Evolutionary conservation across 1,284 basidiomycete genomes (phyloP).

Genomic region (Melampsora larici-populina): DNA sequence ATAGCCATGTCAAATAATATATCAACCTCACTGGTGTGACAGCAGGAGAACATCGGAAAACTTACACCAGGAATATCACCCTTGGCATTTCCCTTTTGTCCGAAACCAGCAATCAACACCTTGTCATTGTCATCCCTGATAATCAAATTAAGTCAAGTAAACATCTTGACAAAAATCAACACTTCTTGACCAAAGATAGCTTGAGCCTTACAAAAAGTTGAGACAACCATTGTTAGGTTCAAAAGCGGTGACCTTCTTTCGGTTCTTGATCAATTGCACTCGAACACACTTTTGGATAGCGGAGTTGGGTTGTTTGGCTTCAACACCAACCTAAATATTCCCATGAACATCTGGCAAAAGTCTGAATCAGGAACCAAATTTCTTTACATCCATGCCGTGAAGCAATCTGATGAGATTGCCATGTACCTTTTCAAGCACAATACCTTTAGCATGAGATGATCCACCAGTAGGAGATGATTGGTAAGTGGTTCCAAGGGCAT

Average conservation of each 20-base stretch:
- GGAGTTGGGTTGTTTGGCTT: constrained; percentile 98
- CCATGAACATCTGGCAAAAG: neutral
- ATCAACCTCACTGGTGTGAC: neutral
- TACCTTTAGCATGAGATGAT: constrained; percentile 99
- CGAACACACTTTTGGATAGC: constrained; percentile 99
- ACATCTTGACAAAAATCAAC: neutral
- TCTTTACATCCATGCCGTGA: neutral
- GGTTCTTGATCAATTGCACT: constrained; percentile 99
- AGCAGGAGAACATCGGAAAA: constrained; percentile 30
- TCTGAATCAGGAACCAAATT: neutral
- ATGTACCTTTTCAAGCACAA: constrained; percentile 97
- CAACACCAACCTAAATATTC: constrained; percentile 59
- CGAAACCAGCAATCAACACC: constrained; percentile 99
- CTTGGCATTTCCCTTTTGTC: constrained; percentile 98
- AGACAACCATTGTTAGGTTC: constrained; percentile 90
- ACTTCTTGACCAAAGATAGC: neutral
- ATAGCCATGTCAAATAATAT: constrained; percentile 54
- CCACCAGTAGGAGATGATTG: constrained; percentile 99
- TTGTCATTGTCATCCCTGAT: constrained; percentile 44
- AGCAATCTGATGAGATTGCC: too few species aligned
- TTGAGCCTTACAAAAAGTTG: constrained; percentile 65
- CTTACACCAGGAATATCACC: constrained; percentile 67
- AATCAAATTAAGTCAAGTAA: neutral
- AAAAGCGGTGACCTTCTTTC: constrained; percentile 97
- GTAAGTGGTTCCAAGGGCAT: constrained; percentile 98